These are phyloP conservation scores for Cyberlindnera xylosilytica DNA, from an alignment of 805 yeast genomes.

Conservation along the genomic window DNA sequence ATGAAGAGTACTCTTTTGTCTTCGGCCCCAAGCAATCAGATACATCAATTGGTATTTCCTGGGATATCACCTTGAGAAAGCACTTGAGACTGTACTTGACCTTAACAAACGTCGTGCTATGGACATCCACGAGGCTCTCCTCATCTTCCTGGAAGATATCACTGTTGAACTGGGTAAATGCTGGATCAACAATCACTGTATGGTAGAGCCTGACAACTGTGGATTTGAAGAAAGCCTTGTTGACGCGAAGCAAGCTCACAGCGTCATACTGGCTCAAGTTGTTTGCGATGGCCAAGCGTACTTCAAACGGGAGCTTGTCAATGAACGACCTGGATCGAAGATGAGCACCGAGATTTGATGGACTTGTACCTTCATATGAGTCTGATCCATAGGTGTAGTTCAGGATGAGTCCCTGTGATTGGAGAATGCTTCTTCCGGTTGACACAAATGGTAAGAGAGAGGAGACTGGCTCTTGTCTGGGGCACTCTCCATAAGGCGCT, in stretches of 20 bases:
- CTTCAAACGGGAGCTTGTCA: slow-evolving; percentile 37
- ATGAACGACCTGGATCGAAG: slow-evolving; percentile 12
- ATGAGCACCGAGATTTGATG: background rate
- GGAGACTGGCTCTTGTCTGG: slow-evolving; percentile 10
- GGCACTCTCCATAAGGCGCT: slow-evolving; percentile 5
- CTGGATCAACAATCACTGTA: slow-evolving; percentile 29
- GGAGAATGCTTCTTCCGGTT: slow-evolving; percentile 1
- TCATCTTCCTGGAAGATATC: slow-evolving; percentile 32
- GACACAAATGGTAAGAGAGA: slow-evolving; percentile 22
- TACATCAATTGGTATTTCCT: slow-evolving; percentile 5
- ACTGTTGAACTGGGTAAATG: slow-evolving; percentile 37
- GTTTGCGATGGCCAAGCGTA: slow-evolving; percentile 32
- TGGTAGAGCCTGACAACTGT: slow-evolving; percentile 35
- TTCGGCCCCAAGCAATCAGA: background rate
- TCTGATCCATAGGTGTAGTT: slow-evolving; percentile 1
- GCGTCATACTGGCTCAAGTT: slow-evolving; percentile 38
- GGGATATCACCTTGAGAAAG: slow-evolving; percentile 27
- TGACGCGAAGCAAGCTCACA: slow-evolving; percentile 31
- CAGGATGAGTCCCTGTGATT: background rate
- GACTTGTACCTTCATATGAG: slow-evolving; percentile 1
- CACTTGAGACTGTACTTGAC: slow-evolving; percentile 38
- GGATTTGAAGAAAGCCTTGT: slow-evolving; percentile 30
- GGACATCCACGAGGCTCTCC: slow-evolving; percentile 5
- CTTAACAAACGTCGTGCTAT: slow-evolving; percentile 31
- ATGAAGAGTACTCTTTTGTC: slow-evolving; percentile 9